phyloP scores from a whole-genome alignment of 148 eudicot genomes.

The Silene uniflora region DNA sequence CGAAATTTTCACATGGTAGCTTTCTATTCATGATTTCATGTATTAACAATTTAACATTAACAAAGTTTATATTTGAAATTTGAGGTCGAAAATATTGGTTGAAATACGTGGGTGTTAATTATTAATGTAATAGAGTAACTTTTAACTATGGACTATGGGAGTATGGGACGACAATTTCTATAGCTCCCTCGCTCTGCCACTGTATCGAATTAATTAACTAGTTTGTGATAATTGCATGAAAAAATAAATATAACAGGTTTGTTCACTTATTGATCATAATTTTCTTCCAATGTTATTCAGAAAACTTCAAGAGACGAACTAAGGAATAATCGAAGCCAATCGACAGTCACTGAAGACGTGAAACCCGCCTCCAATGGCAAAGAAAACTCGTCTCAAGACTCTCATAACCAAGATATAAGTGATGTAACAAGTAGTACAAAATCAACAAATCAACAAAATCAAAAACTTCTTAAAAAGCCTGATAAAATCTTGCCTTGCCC shows the following conservation, averaged over 20 bases:
- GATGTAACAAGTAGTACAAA: conserved; percentile 6
- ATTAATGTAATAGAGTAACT: too few species aligned
- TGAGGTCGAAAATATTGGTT: too few species aligned
- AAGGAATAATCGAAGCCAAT: not conserved
- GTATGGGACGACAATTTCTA: too few species aligned
- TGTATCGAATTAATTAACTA: too few species aligned
- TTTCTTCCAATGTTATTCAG: conserved; percentile 5
- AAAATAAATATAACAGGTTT: not conserved
- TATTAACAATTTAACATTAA: too few species aligned
- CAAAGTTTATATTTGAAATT: too few species aligned
- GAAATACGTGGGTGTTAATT: too few species aligned
- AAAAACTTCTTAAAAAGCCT: conserved; percentile 8
- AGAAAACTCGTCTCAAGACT: not conserved
- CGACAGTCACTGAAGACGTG: not conserved
- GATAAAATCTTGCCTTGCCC: conserved; percentile 19
- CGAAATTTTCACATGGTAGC: too few species aligned
- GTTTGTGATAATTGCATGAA: not conserved
- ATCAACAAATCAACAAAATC: not conserved
- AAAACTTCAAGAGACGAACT: not conserved
- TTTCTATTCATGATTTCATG: too few species aligned
- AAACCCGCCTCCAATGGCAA: not conserved
- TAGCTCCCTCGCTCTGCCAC: too few species aligned
- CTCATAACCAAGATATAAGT: not conserved
- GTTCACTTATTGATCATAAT: too few species aligned
- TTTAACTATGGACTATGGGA: too few species aligned